phyloP scores from a whole-genome alignment of 2,329 filamentous ascomycete genomes.

The Monilinia polystroma region DNA sequence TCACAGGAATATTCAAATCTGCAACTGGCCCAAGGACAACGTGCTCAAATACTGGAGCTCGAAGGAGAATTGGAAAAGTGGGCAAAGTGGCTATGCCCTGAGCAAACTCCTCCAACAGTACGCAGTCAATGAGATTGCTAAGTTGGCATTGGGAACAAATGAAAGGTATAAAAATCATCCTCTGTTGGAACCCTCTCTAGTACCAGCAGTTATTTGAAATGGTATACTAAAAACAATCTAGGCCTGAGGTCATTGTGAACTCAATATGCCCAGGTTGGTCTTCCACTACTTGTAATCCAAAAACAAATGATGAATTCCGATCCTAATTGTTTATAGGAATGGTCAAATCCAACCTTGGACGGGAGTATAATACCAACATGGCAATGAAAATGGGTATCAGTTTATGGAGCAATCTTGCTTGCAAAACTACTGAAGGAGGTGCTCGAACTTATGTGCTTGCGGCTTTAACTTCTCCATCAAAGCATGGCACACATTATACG shows the following conservation, averaged over 20 bases:
- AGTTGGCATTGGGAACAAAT: constrained; percentile 28
- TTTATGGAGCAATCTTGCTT: constrained; percentile 27
- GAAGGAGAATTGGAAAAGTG: constrained; percentile 29
- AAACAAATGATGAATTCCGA: not conserved
- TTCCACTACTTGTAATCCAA: not conserved
- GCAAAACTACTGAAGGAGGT: constrained; percentile 39
- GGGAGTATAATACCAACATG: constrained; percentile 31
- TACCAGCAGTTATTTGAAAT: not conserved
- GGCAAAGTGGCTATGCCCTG: constrained; percentile 29
- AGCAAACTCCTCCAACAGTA: constrained; percentile 37
- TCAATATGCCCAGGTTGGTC: constrained; percentile 32
- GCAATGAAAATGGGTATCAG: constrained; percentile 25
- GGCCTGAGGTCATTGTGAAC: constrained; percentile 33
- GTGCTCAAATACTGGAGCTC: constrained; percentile 30
- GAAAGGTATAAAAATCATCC: constrained; percentile 26
- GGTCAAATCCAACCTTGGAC: constrained; percentile 33
- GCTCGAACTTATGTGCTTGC: constrained; percentile 38
- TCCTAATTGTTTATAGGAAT: constrained; percentile 26
- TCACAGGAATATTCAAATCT: constrained; percentile 21
- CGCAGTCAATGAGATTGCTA: constrained; percentile 33
- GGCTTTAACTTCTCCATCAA: constrained; percentile 32
- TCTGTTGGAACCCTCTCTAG: not conserved
- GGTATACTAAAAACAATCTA: constrained; percentile 8
- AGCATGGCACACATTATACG: constrained; percentile 35
- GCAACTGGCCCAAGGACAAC: constrained; percentile 32